Percentiles rank a stretch among this genome's conserved stretches.
phyloP scores from a whole-genome alignment of 257 asterid species.

The Linderniella brevidens region DNA sequence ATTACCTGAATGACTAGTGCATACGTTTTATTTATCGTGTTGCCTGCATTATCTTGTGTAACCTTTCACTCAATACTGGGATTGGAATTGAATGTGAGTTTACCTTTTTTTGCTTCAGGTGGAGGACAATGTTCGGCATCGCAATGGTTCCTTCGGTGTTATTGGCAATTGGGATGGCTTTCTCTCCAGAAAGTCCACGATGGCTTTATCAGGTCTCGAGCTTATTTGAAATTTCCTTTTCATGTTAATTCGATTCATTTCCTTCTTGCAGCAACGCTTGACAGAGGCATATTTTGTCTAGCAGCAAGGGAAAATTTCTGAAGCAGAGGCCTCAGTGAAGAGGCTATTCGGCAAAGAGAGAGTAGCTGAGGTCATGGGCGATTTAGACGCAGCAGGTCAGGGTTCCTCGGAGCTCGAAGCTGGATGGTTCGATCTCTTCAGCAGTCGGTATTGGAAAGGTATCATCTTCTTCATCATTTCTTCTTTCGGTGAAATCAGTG shows the following conservation, averaged over 20 bases:
- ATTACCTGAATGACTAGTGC: too few relatives aligned
- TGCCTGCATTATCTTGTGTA: too few relatives aligned
- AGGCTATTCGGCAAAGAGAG: slow-evolving; percentile 78
- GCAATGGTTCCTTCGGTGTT: slow-evolving; percentile 63
- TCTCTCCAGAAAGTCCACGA: slow-evolving; percentile 95
- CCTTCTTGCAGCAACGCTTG: too few relatives aligned
- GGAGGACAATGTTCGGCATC: slow-evolving; percentile 94
- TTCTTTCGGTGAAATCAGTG: background rate
- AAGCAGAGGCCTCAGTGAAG: slow-evolving; percentile 24
- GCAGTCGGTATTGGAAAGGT: slow-evolving; percentile 87
- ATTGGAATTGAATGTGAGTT: background rate
- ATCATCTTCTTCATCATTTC: slow-evolving; percentile 10
- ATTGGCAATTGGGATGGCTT: slow-evolving; percentile 80
- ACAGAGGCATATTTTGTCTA: background rate
- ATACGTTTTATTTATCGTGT: too few relatives aligned
- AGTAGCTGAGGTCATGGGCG: slow-evolving; percentile 78
- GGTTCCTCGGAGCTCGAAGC: slow-evolving; percentile 81
- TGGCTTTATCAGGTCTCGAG: slow-evolving; percentile 73
- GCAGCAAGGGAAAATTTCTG: slow-evolving; percentile 9
- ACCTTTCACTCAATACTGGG: background rate
- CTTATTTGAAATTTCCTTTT: background rate
- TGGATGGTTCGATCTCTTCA: slow-evolving; percentile 92
- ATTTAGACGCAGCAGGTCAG: slow-evolving; percentile 49
- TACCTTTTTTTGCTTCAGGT: slow-evolving; percentile 34
- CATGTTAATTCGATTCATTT: slow-evolving; percentile 5